Percentiles rank a stretch among this genome's conserved stretches.
These are phyloP conservation scores for Calocera viscosa DNA, from an alignment of 768 basidiomycete genomes.

Conservation along the genomic window DNA sequence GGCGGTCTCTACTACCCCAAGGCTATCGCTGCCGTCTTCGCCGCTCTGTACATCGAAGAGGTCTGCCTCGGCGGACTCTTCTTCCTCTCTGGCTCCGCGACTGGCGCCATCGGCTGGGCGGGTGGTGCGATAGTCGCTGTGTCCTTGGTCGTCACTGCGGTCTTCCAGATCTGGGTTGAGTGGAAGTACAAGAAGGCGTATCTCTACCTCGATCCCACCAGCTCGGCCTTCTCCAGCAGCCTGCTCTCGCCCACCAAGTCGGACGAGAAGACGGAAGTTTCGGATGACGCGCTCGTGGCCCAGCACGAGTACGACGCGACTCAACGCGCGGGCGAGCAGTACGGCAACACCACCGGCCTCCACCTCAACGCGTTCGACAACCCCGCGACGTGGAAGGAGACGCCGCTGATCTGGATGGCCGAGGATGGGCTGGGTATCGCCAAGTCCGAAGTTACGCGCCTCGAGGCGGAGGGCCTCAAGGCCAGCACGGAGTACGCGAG, in stretches of 20 bases:
- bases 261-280: not conserved
- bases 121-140: constrained; percentile 28
- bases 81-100: constrained; percentile 23
- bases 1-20: constrained; percentile 32
- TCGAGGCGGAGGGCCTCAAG: constrained; percentile 23
- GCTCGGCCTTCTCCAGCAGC: constrained; percentile 5
- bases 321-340: constrained; percentile 18
- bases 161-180: constrained; percentile 25
- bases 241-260: no score
- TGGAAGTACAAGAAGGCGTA: constrained; percentile 15
- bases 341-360: constrained; percentile 25
- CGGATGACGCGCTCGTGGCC: constrained; percentile 7
- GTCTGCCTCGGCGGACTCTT: constrained; percentile 28
- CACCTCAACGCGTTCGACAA: constrained; percentile 29
- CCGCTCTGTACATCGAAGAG: constrained; percentile 27
- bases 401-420: constrained; percentile 28
- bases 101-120: constrained; percentile 21
- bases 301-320: constrained; percentile 16
- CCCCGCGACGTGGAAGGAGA: constrained; percentile 29
- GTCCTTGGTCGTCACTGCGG: constrained; percentile 22
- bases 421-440: constrained; percentile 26
- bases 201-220: constrained; percentile 12
- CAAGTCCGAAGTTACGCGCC: constrained; percentile 23
- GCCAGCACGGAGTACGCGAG: constrained; percentile 23
- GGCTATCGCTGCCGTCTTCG: constrained; percentile 29